These are phyloP conservation scores for Chlamydomonas reinhardtii DNA, from an alignment of 163 green algal genomes.

Conservation along the genomic window DNA sequence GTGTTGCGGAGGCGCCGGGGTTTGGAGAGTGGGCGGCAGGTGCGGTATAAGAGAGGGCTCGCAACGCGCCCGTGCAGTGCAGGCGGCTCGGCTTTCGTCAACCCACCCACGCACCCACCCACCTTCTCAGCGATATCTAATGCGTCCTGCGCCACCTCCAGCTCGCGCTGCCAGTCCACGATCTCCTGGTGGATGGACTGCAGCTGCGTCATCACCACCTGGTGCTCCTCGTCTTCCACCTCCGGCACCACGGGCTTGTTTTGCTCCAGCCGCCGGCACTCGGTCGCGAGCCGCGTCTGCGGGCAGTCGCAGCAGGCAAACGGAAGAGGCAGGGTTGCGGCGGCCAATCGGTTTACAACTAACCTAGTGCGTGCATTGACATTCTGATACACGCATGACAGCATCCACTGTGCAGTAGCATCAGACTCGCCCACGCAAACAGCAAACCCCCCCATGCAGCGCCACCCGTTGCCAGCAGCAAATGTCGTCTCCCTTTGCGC, in stretches of 20 bases:
- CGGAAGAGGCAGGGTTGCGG: too few species aligned
- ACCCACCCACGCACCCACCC: background rate
- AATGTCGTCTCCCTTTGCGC: background rate
- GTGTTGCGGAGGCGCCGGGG: too few species aligned
- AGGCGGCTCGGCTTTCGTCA: too few species aligned
- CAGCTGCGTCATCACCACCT: slow-evolving; percentile 29
- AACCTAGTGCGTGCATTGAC: too few species aligned
- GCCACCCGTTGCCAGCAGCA: background rate
- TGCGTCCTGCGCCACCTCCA: slow-evolving; percentile 8
- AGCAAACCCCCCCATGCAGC: too few species aligned
- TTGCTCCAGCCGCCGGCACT: background rate
- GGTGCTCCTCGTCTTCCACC: slow-evolving; percentile 34
- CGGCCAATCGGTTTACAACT: too few species aligned
- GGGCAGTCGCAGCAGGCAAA: too few species aligned
- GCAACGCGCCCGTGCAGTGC: too few species aligned
- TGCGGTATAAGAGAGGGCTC: too few species aligned
- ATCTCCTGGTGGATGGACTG: slow-evolving; percentile 36
- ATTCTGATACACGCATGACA: too few species aligned
- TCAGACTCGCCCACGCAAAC: too few species aligned
- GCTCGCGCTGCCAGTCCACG: background rate
- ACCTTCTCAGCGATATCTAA: slow-evolving; percentile 7
- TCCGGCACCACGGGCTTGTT: background rate
- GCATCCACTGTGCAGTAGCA: too few species aligned
- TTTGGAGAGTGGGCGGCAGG: background rate
- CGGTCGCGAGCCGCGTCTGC: background rate